Base-by-base conservation (phyloP, 2,329 filamentous ascomycete species). In the Monosporascus sp. region DNA sequence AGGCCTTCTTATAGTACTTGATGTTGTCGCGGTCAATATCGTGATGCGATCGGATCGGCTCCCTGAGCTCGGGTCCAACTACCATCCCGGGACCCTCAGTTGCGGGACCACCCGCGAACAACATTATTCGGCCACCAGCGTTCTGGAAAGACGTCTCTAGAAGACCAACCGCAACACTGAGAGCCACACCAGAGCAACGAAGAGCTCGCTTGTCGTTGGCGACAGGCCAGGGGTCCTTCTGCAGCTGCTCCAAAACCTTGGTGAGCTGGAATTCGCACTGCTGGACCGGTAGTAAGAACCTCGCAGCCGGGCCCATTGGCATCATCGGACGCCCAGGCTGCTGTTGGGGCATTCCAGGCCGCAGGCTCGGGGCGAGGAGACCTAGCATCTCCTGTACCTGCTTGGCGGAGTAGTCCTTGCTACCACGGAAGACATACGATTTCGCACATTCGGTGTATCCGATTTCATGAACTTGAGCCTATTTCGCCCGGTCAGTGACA, bases 351-450 rank as follows among this genome's bases (percentile, higher is more conserved):
- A 88, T 84, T 52, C 84, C 85, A 24, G 91, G 91, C 60, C 94
- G 85, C 59, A 91, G 71, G 37, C 85, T 84, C 24, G 88, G 79
- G 20, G 87, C 82, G 48, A 86, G 79, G 52, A 97, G 80, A 27
- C 92, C 94, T 49, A 99, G 86, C 94, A 99, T 99, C 68, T 99
- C 94, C 72, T 97, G 93, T n/a, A 99, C 91, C 70, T 97, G 92
- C 76, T 97, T 97, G 51, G 92, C 90, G n/a, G 86, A 82, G 72
- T 99, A 99, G 67, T 99, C 94, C 78, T 97, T 99, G 79, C 86
- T 97, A 40, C 94, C 94, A 53, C 93, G 85, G 81, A 99, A 99
- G 43, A 99, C 94, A 66, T 97, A 99, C 6, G 93, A 97, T 75
- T 97, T 99, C 60, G 94, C 91, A 73, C 94, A 99, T 73, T 97